Evolutionary conservation across 345 rosid species (phyloP).

Genomic region (Rhizophora apiculata): DNA sequence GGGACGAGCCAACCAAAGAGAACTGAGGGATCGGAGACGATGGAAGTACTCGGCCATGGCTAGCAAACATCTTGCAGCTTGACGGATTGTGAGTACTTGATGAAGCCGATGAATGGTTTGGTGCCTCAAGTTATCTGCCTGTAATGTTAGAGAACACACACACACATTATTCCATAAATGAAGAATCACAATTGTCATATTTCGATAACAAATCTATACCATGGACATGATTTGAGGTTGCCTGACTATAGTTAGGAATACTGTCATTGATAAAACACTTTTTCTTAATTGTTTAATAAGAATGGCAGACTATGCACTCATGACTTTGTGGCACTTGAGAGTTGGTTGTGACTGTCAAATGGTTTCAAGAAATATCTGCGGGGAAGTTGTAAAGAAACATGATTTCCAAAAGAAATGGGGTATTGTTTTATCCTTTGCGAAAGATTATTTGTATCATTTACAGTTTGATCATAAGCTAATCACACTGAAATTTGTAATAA

Average conservation of each 20-base stretch:
- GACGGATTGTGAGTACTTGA: constrained; percentile 74
- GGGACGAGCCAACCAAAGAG: constrained; percentile 90
- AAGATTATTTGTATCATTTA: neutral
- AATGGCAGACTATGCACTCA: constrained; percentile 15
- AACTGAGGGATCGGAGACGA: constrained; percentile 92
- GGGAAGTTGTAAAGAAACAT: neutral
- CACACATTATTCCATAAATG: no score
- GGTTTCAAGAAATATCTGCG: constrained; percentile 10
- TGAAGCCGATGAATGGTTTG: constrained; percentile 72
- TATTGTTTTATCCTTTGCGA: constrained; percentile 5
- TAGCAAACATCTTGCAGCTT: constrained; percentile 78
- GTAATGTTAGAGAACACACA: constrained; percentile 23
- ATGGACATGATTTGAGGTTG: no score
- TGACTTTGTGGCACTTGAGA: constrained; percentile 26
- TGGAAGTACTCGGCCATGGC: constrained; percentile 85
- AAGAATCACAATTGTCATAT: neutral
- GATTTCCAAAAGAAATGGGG: constrained; percentile 3
- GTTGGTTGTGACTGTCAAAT: constrained; percentile 22
- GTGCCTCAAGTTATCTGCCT: constrained; percentile 96
- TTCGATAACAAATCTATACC: no score
- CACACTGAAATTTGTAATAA: no score
- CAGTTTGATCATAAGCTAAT: no score
- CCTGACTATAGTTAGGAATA: no score
- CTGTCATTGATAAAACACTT: no score
- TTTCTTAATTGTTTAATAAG: neutral